A percentile compares a stretch with the other conserved stretches of the same genome.
These are phyloP conservation scores for Eucommia ulmoides DNA, from an alignment of 257 asterid genomes.

Conservation along the genomic window DNA sequence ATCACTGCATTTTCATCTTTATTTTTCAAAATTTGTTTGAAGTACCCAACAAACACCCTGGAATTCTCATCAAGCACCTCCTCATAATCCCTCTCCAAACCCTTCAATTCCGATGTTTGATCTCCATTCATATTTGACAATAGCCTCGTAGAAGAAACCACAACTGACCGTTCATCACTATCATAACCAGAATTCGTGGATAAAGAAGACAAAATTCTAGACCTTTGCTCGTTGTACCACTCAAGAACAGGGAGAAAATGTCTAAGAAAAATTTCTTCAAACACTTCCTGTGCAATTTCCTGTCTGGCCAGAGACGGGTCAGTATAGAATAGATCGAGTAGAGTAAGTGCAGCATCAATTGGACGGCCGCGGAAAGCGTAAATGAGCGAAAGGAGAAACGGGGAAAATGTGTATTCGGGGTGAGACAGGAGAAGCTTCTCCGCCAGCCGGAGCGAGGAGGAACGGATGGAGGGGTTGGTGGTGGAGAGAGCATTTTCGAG, in stretches of 20 bases:
- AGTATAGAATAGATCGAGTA: conserved; percentile 29
- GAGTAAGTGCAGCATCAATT: conserved; percentile 29
- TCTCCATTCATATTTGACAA: conserved; percentile 49
- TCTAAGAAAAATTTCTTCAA: conserved; percentile 45
- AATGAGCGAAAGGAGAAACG: conserved; percentile 40
- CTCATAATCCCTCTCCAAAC: conserved; percentile 51
- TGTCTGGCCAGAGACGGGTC: conserved; percentile 39
- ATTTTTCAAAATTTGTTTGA: conserved; percentile 29
- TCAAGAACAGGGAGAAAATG: conserved; percentile 38
- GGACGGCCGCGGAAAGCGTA: conserved; percentile 26
- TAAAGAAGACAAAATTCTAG: conserved; percentile 16
- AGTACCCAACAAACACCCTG: conserved; percentile 32
- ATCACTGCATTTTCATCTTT: conserved; percentile 11
- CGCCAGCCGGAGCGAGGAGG: conserved; percentile 51
- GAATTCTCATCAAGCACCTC: conserved; percentile 48
- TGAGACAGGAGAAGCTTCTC: conserved; percentile 42
- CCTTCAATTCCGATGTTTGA: conserved; percentile 37
- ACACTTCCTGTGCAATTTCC: conserved; percentile 49
- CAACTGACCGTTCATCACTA: conserved; percentile 25
- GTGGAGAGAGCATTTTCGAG: conserved; percentile 46
- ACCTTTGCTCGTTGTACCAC: conserved; percentile 39
- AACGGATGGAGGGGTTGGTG: conserved; percentile 23
- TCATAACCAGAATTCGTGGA: conserved; percentile 11
- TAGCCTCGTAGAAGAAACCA: conserved; percentile 15
- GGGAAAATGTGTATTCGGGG: conserved; percentile 26